Evolutionary conservation across 768 basidiomycete genomes (phyloP), one percentile per base, ranked within the genome.

Genomic region (Trametes coccinea): DNA sequence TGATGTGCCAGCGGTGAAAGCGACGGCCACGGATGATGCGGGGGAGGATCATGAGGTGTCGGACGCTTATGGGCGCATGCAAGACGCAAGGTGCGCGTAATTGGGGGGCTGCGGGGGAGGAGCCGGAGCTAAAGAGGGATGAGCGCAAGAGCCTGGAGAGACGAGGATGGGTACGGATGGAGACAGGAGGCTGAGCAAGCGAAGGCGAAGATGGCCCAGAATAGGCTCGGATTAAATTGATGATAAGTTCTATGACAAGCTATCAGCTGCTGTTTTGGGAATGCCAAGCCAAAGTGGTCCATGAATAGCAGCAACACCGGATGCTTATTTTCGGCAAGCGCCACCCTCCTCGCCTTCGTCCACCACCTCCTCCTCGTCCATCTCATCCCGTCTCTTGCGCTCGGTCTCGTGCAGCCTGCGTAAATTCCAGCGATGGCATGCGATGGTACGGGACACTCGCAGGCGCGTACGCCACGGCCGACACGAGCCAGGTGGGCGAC

Each of bases 321-420:
- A 64, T 63, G 62, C 62, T 64, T 64, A 64, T 64, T 64, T 64
- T 56, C 41, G 53, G 62, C 45, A 60, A 49, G 51, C 62, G 58
- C 62, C 58, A 64, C 58, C 53, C 29, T 56, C 58, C 62, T 56
- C 58, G 5, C 17, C 44, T 48, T 59, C 47, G 40, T 51, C 54
- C 60, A 48, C 53, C 41, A 56, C 60, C 48, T 29, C 31, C 48
- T 2, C 34, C 45, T 33, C 44, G 6, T 14, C 30, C 17, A 41
- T 47, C 17, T 31, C 13, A 9, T 34, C 13, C 52, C 48, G 47
- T 49, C 6, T 10, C 40, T 30, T 30, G 8, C 43, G 27, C 16
- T 16, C 17, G 40, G 48, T 50, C 27, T 39, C 33, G 22, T 22
- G 30, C 27, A 29, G 13, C 48, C 17, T 4, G 29, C 30, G 7